A percentile compares a stretch with the other conserved stretches of the same genome.
phyloP scores from a whole-genome alignment of 1,284 basidiomycete species.

The Fomes fomentarius region DNA sequence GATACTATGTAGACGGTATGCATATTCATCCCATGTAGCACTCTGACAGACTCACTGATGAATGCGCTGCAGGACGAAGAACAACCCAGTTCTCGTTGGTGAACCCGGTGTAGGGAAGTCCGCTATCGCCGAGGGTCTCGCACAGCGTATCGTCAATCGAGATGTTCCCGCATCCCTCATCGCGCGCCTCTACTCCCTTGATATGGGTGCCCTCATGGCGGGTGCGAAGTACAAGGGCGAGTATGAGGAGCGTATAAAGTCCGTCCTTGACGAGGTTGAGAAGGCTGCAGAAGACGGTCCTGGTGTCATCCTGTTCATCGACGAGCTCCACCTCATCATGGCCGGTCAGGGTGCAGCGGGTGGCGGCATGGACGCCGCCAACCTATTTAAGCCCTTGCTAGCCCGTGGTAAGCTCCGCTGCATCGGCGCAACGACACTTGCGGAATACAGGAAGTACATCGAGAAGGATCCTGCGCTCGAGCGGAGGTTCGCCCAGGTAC shows the following conservation, averaged over 20 bases:
- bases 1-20: constrained; percentile 74
- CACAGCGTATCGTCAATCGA: constrained; percentile 93
- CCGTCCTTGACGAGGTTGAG: constrained; percentile 92
- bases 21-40: constrained; percentile 3
- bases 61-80: constrained; percentile 72
- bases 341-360: constrained; percentile 77
- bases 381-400: constrained; percentile 88
- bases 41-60: constrained; percentile 19
- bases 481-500: constrained; percentile 92
- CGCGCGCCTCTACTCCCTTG: constrained; percentile 83
- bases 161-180: constrained; percentile 92
- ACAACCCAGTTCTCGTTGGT: constrained; percentile 92
- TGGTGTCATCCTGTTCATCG: constrained; percentile 93
- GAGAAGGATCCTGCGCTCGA: constrained; percentile 96
- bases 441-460: constrained; percentile 95
- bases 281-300: constrained; percentile 85
- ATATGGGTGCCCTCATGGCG: constrained; percentile 96
- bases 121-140: constrained; percentile 93
- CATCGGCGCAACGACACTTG: constrained; percentile 94
- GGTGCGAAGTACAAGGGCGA: constrained; percentile 97
- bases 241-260: constrained; percentile 97
- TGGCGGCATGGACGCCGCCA: constrained; percentile 85
- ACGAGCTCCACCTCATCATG: constrained; percentile 94
- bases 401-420: constrained; percentile 90
- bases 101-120: constrained; percentile 96